Conservation (phyloP, 352 stramenopile genomes). For the Pythium apleroticum region DNA sequence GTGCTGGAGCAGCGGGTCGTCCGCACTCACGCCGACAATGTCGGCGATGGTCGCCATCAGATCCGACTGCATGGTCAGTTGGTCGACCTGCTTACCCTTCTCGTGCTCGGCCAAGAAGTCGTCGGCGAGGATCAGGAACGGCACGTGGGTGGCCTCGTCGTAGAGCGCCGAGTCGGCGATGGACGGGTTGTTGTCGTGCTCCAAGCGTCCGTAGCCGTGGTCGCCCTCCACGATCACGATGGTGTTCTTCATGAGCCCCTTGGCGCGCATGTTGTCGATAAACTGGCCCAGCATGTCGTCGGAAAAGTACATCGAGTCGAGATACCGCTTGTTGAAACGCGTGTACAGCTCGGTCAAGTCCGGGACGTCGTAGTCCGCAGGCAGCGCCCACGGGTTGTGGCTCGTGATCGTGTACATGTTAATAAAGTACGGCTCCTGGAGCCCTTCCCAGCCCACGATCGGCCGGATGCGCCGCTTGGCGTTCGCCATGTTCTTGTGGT, state of each 20-base stretch:
- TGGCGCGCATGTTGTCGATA: slow-evolving; percentile 43
- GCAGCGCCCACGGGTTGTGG: slow-evolving; percentile 62
- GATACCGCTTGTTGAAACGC: slow-evolving; percentile 65
- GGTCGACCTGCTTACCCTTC: slow-evolving; percentile 46
- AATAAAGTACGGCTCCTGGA: slow-evolving; percentile 72
- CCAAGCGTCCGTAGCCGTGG: slow-evolving; percentile 62
- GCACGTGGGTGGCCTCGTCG: slow-evolving; percentile 61
- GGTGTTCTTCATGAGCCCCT: slow-evolving; percentile 71
- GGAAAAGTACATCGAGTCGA: slow-evolving; percentile 70
- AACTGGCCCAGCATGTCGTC: slow-evolving; percentile 69
- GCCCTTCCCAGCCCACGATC: slow-evolving; percentile 46
- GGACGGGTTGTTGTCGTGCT: slow-evolving; percentile 71
- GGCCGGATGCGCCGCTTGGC: slow-evolving; percentile 2
- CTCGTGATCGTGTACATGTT: slow-evolving; percentile 80
- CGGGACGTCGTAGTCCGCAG: slow-evolving; percentile 43
- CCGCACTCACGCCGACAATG: slow-evolving; percentile 48
- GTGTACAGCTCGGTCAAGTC: slow-evolving; percentile 60
- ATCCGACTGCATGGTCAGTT: slow-evolving; percentile 72
- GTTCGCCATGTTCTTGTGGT: neutral
- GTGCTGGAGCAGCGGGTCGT: slow-evolving; percentile 59
- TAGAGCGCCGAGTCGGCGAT: slow-evolving; percentile 61
- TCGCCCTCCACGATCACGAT: slow-evolving; percentile 71
- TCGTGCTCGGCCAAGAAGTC: slow-evolving; percentile 52
- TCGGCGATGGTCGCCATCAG: slow-evolving; percentile 73
- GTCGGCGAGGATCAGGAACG: slow-evolving; percentile 67